Percentiles rank a stretch among this genome's conserved stretches.
These are phyloP conservation scores for Baorangia bicolor DNA, from an alignment of 768 basidiomycete genomes.

Conservation along the genomic window DNA sequence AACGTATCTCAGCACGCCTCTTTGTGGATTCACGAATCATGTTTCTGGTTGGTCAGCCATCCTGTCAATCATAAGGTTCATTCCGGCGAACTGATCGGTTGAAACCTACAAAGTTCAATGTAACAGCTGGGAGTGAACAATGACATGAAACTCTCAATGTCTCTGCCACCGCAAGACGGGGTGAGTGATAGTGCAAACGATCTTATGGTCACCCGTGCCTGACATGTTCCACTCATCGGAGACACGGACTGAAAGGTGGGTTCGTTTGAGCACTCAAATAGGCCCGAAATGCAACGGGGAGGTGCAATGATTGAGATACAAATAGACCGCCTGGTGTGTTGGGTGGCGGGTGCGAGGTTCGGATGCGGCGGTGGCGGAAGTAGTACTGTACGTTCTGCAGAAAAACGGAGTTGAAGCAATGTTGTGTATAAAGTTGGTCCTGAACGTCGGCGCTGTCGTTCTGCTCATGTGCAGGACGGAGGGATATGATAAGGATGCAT, in stretches of 20 bases:
- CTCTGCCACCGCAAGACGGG: background rate
- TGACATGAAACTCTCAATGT: background rate
- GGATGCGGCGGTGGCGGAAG: background rate
- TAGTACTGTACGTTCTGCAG: background rate
- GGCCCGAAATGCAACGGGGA: background rate
- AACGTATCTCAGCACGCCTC: background rate
- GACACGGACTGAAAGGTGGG: background rate
- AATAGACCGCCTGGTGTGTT: background rate
- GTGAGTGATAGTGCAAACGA: background rate
- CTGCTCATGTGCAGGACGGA: background rate
- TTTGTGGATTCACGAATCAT: background rate
- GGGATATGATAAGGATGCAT: background rate
- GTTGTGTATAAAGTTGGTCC: background rate
- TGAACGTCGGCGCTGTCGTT: background rate
- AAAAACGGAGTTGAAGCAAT: background rate
- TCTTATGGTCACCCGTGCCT: background rate
- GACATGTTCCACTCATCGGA: background rate
- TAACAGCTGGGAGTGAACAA: background rate
- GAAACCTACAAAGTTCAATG: conserved; percentile 5
- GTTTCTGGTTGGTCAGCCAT: background rate
- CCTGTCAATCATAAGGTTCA: conserved; percentile 2
- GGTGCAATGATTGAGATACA: background rate
- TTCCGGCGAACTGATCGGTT: background rate
- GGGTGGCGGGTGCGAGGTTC: background rate
- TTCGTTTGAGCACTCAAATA: background rate